These are phyloP conservation scores for Ilyonectria sp. DNA, from an alignment of 2,329 filamentous ascomycete species.

Conservation along the genomic window DNA sequence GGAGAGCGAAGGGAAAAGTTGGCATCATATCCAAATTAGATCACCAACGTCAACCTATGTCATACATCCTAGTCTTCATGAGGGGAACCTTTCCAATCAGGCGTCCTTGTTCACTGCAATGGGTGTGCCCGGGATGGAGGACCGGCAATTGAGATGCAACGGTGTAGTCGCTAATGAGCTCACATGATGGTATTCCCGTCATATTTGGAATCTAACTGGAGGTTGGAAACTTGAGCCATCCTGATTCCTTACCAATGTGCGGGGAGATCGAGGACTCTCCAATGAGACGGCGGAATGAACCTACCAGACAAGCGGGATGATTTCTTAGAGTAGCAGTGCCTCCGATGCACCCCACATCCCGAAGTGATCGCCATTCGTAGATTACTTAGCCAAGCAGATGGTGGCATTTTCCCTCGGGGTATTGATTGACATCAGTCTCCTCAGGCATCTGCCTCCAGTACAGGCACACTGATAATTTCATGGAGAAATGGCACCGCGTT, in stretches of 20 bases:
- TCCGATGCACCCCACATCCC: slow-evolving; percentile 24
- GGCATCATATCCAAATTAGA: slow-evolving; percentile 5
- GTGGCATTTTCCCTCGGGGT: not conserved
- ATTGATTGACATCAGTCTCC: not conserved
- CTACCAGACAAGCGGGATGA: not conserved
- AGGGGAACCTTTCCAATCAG: slow-evolving; percentile 19
- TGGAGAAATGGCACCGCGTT: too few relatives aligned
- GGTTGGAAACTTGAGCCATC: not conserved
- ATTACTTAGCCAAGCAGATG: not conserved
- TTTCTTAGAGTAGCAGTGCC: not conserved
- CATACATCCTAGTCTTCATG: not conserved
- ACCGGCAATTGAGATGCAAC: slow-evolving; percentile 23
- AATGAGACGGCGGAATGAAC: slow-evolving; percentile 8
- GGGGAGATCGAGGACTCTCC: slow-evolving; percentile 8
- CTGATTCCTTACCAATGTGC: not conserved
- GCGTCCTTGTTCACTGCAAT: not conserved
- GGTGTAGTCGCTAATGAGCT: not conserved
- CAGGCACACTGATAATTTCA: too few relatives aligned
- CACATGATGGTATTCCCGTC: slow-evolving; percentile 3
- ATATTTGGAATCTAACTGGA: not conserved
- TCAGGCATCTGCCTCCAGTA: too few relatives aligned
- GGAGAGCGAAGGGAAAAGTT: not conserved
- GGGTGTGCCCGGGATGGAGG: slow-evolving; percentile 20
- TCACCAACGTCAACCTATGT: not conserved
- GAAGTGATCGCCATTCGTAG: not conserved